Evolutionary conservation across 2,329 filamentous ascomycete genomes (phyloP), one percentile per base, ranked within the genome.

Genomic region (Zymoseptoria brevis): DNA sequence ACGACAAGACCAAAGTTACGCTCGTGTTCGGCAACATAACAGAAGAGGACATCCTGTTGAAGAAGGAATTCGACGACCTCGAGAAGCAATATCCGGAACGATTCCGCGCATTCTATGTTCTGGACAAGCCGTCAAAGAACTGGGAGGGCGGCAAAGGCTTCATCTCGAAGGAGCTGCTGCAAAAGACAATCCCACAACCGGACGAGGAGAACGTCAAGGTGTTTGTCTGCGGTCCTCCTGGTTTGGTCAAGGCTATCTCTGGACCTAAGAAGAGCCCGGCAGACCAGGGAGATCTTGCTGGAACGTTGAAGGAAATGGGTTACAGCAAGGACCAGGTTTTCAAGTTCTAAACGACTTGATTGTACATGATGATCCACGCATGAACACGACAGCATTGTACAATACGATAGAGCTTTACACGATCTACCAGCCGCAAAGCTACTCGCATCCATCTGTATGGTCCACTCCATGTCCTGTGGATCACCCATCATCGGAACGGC

Each of bases 1-100:
- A 89, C 50, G 94, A 99, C 80, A 92, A 94, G 84, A 99, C 94
- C 69, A 96, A 96, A 81, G 91, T 99, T 50, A 97, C 93, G 5
- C 85, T 99, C 30, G 83, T 99, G 45, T 96, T 93, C 72, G 94
- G 90, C 67, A 99, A 97, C 79, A 78, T 96, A 61, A 80, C 79
- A 24, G 90, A 97, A 79, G 84, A 93, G 65, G 94, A 99, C 72
- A 96, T 99, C 62, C 81, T 99, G 55, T 79, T 99, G 69, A 93
- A 90, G 82, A 82, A 84, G 69, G 90, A 99, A 79, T 84, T 93
- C 57, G 81, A 88, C 60, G 79, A 91, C 62, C 83, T 99, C 59
- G 94, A 97, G 81, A 96, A 96, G 81, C 91, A 88, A 54, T 96
- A 92, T 80, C 94, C 94, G 19, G 89, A 91, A 77, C 88, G 92